Evolutionary conservation across 257 asterid genomes (phyloP).

Genomic region (Catharanthus roseus): DNA sequence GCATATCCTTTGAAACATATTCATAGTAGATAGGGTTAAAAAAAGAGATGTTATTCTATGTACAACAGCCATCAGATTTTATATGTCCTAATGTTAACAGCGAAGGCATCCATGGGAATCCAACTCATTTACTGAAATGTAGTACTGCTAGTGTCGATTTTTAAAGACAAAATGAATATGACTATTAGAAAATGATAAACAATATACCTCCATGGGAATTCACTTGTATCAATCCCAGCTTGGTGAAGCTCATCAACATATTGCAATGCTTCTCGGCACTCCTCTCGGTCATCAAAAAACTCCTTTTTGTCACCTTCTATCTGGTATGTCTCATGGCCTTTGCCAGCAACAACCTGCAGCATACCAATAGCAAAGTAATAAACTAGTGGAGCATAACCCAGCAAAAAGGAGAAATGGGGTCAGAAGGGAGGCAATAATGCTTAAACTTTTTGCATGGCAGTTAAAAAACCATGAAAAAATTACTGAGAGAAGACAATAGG

Average conservation of each 20-base stretch:
- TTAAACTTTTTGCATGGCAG: not conserved
- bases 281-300: constrained; percentile 93
- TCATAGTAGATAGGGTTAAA: not conserved
- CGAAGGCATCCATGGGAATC: not conserved
- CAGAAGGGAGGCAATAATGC: not conserved
- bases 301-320: constrained; percentile 84
- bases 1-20: not conserved
- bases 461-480: not conserved
- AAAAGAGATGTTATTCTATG: not conserved
- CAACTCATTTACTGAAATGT: not conserved
- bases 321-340: constrained; percentile 79
- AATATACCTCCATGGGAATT: constrained; percentile 91
- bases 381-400: not conserved
- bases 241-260: constrained; percentile 98
- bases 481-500: not conserved
- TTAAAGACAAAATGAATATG: not conserved
- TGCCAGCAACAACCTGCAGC: constrained; percentile 90
- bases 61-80: not conserved
- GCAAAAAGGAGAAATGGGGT: not conserved
- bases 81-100: not conserved
- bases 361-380: constrained; percentile 1
- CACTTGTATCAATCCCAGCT: constrained; percentile 97
- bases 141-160: not conserved
- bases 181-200: not conserved
- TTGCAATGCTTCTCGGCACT: constrained; percentile 93